These are phyloP conservation scores for Tetratostichococcus sp. DNA, from an alignment of 139 green algal species.

Conservation along the genomic window DNA sequence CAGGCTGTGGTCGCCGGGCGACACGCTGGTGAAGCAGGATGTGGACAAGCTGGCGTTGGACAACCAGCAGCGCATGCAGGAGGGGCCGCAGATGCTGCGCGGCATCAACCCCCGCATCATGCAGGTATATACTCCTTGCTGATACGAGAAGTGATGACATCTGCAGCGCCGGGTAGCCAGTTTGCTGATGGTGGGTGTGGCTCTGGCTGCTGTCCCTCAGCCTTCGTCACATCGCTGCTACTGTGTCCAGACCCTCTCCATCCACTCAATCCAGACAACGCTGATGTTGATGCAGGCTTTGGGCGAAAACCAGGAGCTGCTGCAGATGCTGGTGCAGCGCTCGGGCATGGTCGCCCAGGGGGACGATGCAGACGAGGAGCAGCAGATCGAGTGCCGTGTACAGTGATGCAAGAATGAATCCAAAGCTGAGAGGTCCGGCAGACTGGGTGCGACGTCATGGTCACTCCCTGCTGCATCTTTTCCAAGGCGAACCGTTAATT, in stretches of 20 bases:
- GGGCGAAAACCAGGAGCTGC: constrained; percentile 41
- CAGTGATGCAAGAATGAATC: too few relatives aligned
- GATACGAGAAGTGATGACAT: too few relatives aligned
- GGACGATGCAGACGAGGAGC: not conserved
- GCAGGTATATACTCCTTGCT: not conserved
- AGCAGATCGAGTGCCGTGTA: too few relatives aligned
- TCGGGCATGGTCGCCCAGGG: not conserved
- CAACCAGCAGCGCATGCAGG: constrained; percentile 46
- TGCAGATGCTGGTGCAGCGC: constrained; percentile 13
- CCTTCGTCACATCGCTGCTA: not conserved
- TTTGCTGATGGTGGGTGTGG: too few relatives aligned
- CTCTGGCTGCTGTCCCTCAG: too few relatives aligned
- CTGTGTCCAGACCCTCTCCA: too few relatives aligned
- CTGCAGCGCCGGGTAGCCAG: too few relatives aligned
- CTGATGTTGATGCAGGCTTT: constrained; percentile 19
- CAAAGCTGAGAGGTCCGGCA: too few relatives aligned
- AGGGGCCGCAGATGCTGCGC: constrained; percentile 28
- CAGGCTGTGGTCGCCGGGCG: constrained; percentile 19
- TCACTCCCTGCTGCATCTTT: too few relatives aligned
- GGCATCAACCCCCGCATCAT: constrained; percentile 13
- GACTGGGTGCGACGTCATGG: too few relatives aligned
- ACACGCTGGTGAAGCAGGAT: constrained; percentile 4
- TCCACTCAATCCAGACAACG: too few relatives aligned
- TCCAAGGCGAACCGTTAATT: too few relatives aligned
- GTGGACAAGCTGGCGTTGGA: constrained; percentile 15